These are phyloP conservation scores for Cornus florida DNA, from an alignment of 148 eudicot genomes.

Conservation along the genomic window DNA sequence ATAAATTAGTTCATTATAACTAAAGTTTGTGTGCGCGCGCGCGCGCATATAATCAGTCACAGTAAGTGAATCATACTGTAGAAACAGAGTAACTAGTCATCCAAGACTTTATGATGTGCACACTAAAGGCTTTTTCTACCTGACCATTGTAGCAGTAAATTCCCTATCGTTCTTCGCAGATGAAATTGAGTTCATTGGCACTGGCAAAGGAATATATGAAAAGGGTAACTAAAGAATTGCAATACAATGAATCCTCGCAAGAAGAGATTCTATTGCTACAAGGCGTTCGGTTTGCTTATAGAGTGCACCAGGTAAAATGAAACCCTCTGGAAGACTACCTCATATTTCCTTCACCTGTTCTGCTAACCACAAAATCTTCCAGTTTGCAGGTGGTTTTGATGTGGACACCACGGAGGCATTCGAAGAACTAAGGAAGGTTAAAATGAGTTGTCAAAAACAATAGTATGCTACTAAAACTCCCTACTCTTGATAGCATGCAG, in stretches of 20 bases:
- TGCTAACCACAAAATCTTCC: conserved; percentile 15
- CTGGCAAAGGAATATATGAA: conserved; percentile 66
- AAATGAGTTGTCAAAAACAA: conserved; percentile 16
- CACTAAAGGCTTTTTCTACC: background rate
- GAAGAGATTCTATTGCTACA: conserved; percentile 60
- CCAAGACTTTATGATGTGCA: background rate
- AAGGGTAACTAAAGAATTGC: conserved; percentile 51
- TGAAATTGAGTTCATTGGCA: conserved; percentile 60
- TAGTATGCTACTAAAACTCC: conserved; percentile 11
- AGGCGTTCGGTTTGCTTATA: conserved; percentile 77
- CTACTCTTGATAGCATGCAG: background rate
- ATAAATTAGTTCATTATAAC: background rate
- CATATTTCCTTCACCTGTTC: background rate
- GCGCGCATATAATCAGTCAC: background rate
- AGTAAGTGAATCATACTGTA: background rate
- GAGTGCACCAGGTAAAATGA: conserved; percentile 75
- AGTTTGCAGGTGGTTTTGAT: conserved; percentile 88
- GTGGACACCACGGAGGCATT: conserved; percentile 49
- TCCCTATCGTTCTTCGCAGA: conserved; percentile 30
- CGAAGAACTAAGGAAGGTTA: conserved; percentile 43
- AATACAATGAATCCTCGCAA: conserved; percentile 35
- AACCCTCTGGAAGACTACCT: background rate
- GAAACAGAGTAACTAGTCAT: background rate
- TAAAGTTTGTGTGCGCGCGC: background rate
- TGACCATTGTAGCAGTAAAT: background rate